Conservation (phyloP, 208 protist species). For the Crithidia expoeki region DNA sequence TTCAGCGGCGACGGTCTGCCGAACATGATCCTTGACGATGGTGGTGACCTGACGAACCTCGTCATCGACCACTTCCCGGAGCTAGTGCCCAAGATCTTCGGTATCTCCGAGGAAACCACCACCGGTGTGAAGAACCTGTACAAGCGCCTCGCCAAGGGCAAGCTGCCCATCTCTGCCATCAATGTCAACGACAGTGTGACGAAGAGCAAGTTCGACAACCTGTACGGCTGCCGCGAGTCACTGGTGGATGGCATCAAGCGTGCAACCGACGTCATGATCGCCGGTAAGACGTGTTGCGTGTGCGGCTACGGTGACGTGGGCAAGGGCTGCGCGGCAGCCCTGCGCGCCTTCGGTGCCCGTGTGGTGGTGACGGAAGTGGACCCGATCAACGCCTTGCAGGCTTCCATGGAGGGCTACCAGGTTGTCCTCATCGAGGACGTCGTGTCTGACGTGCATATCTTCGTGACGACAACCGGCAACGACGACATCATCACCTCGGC, state of each 20-base stretch:
- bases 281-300: constrained; percentile 98
- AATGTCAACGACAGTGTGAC: constrained; percentile 99
- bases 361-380: constrained; percentile 99
- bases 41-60: constrained; percentile 98
- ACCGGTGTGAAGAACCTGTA: constrained; percentile 99
- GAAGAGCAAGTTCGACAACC: constrained; percentile 99
- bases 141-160: constrained; percentile 94
- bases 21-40: constrained; percentile 99
- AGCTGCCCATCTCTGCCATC: constrained; percentile 98
- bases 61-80: constrained; percentile 95
- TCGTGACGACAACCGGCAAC: constrained; percentile 98
- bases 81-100: constrained; percentile 94
- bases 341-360: constrained; percentile 96
- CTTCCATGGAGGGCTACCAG: constrained; percentile 98
- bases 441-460: constrained; percentile 93
- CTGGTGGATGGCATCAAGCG: constrained; percentile 99
- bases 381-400: constrained; percentile 99
- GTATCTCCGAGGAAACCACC: constrained; percentile 99
- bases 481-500: constrained; percentile 97
- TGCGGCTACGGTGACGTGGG: constrained; percentile 99
- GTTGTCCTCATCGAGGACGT: constrained; percentile 97
- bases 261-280: constrained; percentile 99
- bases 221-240: constrained; percentile 99
- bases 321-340: constrained; percentile 97
- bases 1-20: constrained; percentile 89